Base-by-base conservation (phyloP, 495 filamentous ascomycete species). In the Aspergillus campestris region DNA sequence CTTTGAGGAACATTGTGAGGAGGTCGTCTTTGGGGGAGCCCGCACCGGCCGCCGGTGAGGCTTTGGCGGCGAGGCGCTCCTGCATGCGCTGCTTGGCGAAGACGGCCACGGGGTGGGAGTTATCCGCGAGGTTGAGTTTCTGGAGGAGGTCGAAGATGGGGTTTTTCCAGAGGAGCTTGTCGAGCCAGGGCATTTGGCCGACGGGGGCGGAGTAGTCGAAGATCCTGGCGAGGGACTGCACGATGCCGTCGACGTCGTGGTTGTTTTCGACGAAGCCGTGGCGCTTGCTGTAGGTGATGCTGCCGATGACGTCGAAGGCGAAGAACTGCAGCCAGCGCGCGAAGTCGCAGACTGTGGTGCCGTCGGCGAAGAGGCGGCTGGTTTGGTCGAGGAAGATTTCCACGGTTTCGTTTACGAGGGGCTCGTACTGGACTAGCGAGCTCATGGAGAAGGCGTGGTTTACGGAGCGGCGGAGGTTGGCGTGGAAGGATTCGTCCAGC, bases 251-350 rank as follows among this genome's bases (percentile, higher is more conserved):
- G 34, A 83, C 71, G 46, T 84, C 82, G 24, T 71, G 45, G 4
- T 73, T 77, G 7, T 74, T 65, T 14, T 69, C 67, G 3, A 87
- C 51, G 51, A 86, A 86, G 1, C 82, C 82, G 48, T 82, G 80
- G 6, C 66, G 71, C n/a, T 77, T 64, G 40, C 73, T 75, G 49
- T 81, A 87, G 0, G 80, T 81, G 10, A 86, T 70, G 53, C 63
- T 72, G 64, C 84, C 60, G 66, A 86, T 64, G 29, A 88, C 82
- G 53, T 92, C 87, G 52, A 87, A 89, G 3, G 83, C 82, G 53
- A 82, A 90, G 56, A 79, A 89, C 53, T 88, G 83, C 9, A 89
- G 62, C 87, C 87, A 91, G 35, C 72, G 63, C 0, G 72, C 74
- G 42, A 91, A 82, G 50, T 88, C 75, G 49, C 84, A 86, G 2